These are phyloP conservation scores for Blastocrithidia nonstop DNA, from an alignment of 208 protist species.

Conservation along the genomic window DNA sequence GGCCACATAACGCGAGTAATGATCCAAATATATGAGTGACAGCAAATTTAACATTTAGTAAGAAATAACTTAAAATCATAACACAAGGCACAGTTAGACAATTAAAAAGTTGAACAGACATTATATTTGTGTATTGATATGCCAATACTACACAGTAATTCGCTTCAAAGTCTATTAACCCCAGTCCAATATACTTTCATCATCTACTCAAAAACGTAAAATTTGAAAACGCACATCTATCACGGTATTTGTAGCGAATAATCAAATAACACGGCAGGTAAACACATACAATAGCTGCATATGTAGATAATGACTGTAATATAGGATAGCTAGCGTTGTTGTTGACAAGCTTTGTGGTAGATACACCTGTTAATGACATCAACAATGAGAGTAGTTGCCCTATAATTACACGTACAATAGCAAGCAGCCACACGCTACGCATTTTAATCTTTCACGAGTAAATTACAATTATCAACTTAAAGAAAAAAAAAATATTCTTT, in stretches of 20 bases:
- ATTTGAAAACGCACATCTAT: slow-evolving; percentile 17
- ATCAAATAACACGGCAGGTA: slow-evolving; percentile 44
- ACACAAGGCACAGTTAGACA: slow-evolving; percentile 90
- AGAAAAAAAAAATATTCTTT: too few relatives aligned
- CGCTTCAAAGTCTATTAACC: slow-evolving; percentile 84
- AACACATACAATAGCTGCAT: slow-evolving; percentile 51
- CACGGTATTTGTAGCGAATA: slow-evolving; percentile 17
- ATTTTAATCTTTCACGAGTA: not conserved
- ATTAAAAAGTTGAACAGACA: slow-evolving; percentile 78
- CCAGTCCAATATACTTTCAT: slow-evolving; percentile 83
- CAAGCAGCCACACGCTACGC: not conserved
- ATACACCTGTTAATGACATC: slow-evolving; percentile 76
- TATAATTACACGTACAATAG: slow-evolving; percentile 29
- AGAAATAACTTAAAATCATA: slow-evolving; percentile 71
- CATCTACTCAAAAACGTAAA: slow-evolving; percentile 38
- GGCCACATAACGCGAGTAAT: slow-evolving; percentile 56
- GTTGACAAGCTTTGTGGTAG: slow-evolving; percentile 61
- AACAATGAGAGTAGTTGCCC: slow-evolving; percentile 75
- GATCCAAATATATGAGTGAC: slow-evolving; percentile 74
- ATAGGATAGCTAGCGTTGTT: slow-evolving; percentile 77
- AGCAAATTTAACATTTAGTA: slow-evolving; percentile 68
- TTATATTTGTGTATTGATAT: slow-evolving; percentile 89
- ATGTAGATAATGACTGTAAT: slow-evolving; percentile 64
- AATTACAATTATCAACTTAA: not conserved
- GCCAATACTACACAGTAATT: slow-evolving; percentile 88